Conservation (phyloP, 495 filamentous ascomycete species). For the Monascus purpureus region DNA sequence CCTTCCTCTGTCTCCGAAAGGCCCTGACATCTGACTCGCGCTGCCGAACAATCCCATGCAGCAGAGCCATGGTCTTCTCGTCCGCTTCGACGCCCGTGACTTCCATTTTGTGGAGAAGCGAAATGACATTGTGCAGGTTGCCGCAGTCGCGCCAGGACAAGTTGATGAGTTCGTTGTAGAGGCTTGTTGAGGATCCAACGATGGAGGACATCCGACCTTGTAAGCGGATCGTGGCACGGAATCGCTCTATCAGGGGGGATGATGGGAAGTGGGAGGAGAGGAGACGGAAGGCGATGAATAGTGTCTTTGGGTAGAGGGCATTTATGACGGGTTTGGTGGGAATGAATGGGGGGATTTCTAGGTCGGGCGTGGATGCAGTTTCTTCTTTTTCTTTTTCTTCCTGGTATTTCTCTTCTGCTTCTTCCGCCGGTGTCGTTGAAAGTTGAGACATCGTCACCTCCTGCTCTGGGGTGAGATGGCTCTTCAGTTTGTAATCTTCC, state of each 20-base stretch:
- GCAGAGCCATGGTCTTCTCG: conserved; percentile 35
- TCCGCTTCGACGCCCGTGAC: conserved; percentile 50
- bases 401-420: conserved; percentile 7
- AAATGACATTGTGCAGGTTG: conserved; percentile 45
- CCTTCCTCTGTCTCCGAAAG: conserved; percentile 1
- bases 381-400: conserved; percentile 1
- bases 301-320: conserved; percentile 50
- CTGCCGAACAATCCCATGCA: conserved; percentile 21
- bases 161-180: conserved; percentile 61
- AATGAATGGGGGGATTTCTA: conserved; percentile 18
- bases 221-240: conserved; percentile 57
- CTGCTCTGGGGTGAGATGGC: background rate
- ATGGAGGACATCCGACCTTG: conserved; percentile 57
- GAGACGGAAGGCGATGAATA: conserved; percentile 48
- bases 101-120: conserved; percentile 67
- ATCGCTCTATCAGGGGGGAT: conserved; percentile 44
- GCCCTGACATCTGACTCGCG: conserved; percentile 10
- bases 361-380: background rate
- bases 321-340: conserved; percentile 43
- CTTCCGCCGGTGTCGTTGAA: conserved; percentile 4
- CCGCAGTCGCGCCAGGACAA: conserved; percentile 49
- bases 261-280: conserved; percentile 47
- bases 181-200: conserved; percentile 53
- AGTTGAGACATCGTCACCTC: background rate
- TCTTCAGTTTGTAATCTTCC: background rate